These are phyloP conservation scores for Diplocarpon mali DNA, from an alignment of 2,329 filamentous ascomycete genomes.

Conservation along the genomic window DNA sequence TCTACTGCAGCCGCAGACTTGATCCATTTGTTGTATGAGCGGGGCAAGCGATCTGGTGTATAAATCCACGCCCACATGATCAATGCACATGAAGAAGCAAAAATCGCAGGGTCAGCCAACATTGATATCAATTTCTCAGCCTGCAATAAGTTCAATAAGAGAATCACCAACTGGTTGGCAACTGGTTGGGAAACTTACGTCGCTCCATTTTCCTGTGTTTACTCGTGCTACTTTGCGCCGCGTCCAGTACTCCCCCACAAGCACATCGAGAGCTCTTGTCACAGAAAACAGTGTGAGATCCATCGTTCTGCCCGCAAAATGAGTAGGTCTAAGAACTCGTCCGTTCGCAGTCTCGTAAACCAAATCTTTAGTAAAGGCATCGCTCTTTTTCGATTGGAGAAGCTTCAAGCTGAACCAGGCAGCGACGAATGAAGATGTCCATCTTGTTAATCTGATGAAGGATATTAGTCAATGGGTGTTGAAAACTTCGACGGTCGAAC, in stretches of 20 bases:
- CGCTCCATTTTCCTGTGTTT: slow-evolving; percentile 36
- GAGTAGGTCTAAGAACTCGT: slow-evolving; percentile 22
- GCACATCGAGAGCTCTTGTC: slow-evolving; percentile 60
- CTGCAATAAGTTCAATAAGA: slow-evolving; percentile 10
- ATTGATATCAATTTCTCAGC: slow-evolving; percentile 29
- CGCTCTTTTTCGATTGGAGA: slow-evolving; percentile 43
- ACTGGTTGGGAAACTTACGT: slow-evolving; percentile 26
- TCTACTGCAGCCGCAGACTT: slow-evolving; percentile 66
- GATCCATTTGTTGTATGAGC: slow-evolving; percentile 73
- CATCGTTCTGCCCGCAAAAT: slow-evolving; percentile 58
- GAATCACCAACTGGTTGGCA: too few species aligned
- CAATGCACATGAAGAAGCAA: slow-evolving; percentile 58
- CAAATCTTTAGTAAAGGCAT: slow-evolving; percentile 31
- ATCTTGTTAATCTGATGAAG: slow-evolving; percentile 39
- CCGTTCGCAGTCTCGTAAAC: slow-evolving; percentile 21
- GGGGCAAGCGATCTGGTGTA: slow-evolving; percentile 56
- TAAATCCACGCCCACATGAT: slow-evolving; percentile 93
- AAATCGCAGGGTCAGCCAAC: slow-evolving; percentile 56
- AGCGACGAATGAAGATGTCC: slow-evolving; percentile 45
- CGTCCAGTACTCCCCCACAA: slow-evolving; percentile 56
- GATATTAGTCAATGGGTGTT: not conserved
- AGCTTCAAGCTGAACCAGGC: slow-evolving; percentile 46
- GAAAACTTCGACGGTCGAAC: not conserved
- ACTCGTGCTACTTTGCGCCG: slow-evolving; percentile 35
- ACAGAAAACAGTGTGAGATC: slow-evolving; percentile 73